Conservation (phyloP, 202 grass and related monocot species). For the Carex sylvatica region DNA sequence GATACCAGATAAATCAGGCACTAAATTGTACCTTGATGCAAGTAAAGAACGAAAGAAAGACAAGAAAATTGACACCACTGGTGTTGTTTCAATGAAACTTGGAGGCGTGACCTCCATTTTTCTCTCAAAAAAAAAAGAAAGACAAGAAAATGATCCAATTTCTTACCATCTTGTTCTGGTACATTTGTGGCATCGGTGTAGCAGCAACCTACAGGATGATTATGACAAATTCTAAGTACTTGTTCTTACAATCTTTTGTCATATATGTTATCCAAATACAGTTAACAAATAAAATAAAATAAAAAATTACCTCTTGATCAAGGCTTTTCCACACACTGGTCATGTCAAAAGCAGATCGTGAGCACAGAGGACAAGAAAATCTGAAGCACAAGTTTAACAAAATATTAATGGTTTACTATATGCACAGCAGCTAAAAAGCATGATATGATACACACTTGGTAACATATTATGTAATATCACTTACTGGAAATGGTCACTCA, state of each 20-base stretch:
- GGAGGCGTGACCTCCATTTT: no score
- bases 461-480: conserved; percentile 19
- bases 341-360: conserved; percentile 72
- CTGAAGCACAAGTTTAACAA: conserved; percentile 19
- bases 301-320: conserved; percentile 52
- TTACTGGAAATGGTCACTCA: conserved; percentile 74
- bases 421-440: neutral
- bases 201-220: conserved; percentile 51
- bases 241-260: neutral
- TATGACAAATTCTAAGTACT: neutral
- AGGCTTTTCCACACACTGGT: conserved; percentile 59
- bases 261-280: neutral
- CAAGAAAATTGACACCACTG: no score
- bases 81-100: no score
- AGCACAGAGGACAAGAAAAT: conserved; percentile 82
- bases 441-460: neutral
- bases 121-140: no score
- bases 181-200: conserved; percentile 71
- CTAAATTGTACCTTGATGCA: neutral
- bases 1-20: conserved; percentile 34
- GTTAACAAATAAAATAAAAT: neutral
- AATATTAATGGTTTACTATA: neutral
- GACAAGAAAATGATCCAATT: neutral
- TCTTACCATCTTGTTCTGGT: conserved; percentile 76
- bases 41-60: neutral